These are phyloP conservation scores for Gentiana dahurica DNA, from an alignment of 257 asterid species.

Conservation along the genomic window DNA sequence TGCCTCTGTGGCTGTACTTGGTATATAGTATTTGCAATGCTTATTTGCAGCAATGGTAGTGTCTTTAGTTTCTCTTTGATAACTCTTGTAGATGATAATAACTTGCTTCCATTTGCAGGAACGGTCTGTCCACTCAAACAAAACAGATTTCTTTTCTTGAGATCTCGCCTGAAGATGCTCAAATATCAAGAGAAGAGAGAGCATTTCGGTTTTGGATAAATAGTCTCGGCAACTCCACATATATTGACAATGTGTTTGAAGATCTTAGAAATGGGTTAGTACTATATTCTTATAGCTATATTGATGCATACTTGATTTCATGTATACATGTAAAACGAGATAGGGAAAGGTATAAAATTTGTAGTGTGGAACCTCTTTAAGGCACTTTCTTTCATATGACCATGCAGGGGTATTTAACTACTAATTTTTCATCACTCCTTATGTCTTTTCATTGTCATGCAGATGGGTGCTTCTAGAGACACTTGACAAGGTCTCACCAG, in stretches of 20 bases:
- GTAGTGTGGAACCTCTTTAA: not conserved
- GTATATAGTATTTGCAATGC: not conserved
- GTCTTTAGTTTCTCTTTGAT: slow-evolving; percentile 1
- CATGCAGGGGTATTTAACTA: not conserved
- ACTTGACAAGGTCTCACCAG: slow-evolving; percentile 87
- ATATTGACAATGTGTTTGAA: slow-evolving; percentile 90
- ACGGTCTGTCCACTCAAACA: slow-evolving; percentile 80
- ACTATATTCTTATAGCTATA: slow-evolving; percentile 1
- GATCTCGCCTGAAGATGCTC: slow-evolving; percentile 72
- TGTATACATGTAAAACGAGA: not conserved
- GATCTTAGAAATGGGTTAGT: slow-evolving; percentile 94
- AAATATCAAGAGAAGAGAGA: slow-evolving; percentile 78
- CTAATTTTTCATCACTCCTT: not conserved
- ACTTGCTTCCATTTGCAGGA: slow-evolving; percentile 36
- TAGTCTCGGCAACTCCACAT: slow-evolving; percentile 70
- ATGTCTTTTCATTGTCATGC: slow-evolving; percentile 15
- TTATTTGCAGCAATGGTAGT: not conserved
- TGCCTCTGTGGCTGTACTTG: not conserved
- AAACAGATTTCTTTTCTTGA: slow-evolving; percentile 79
- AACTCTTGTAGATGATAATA: slow-evolving; percentile 8
- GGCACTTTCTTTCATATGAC: not conserved
- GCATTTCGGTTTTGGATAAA: slow-evolving; percentile 92
- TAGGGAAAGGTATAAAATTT: not conserved
- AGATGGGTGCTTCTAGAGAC: slow-evolving; percentile 91
- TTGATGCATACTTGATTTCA: not conserved